Conservation (phyloP, 2,329 filamentous ascomycete species). For the Colletotrichum sublineola region DNA sequence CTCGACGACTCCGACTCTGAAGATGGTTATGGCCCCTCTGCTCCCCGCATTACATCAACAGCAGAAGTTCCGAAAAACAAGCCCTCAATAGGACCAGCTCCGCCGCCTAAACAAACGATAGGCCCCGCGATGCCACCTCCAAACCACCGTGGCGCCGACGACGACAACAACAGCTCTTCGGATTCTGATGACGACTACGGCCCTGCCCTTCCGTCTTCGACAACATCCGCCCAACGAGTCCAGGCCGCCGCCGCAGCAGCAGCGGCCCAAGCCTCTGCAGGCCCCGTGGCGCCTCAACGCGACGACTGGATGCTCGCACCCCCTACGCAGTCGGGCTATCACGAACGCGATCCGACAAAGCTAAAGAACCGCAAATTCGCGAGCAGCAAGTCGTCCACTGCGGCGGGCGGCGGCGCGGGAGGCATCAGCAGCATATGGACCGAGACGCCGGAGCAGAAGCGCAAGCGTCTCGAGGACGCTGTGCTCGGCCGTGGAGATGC, state of each 20-base stretch:
- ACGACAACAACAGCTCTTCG: slow-evolving; percentile 51
- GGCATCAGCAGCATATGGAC: slow-evolving; percentile 82
- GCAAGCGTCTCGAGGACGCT: slow-evolving; percentile 82
- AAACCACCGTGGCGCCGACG: slow-evolving; percentile 48
- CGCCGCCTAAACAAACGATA: slow-evolving; percentile 51
- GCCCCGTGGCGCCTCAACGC: slow-evolving; percentile 68
- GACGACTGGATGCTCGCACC: slow-evolving; percentile 89
- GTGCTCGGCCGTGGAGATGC: slow-evolving; percentile 77
- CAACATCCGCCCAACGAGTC: slow-evolving; percentile 43
- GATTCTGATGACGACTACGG: slow-evolving; percentile 69
- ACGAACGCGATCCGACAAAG: slow-evolving; percentile 84
- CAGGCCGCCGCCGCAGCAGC: slow-evolving; percentile 56
- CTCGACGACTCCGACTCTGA: slow-evolving; percentile 54
- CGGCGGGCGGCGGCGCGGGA: slow-evolving; percentile 46
- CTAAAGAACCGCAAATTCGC: slow-evolving; percentile 86
- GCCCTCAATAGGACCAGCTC: slow-evolving; percentile 47
- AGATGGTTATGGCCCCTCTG: slow-evolving; percentile 49
- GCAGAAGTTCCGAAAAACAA: slow-evolving; percentile 38
- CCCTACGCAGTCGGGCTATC: slow-evolving; percentile 67
- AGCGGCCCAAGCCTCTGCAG: slow-evolving; percentile 46
- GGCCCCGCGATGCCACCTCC: slow-evolving; percentile 61
- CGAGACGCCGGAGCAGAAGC: slow-evolving; percentile 90
- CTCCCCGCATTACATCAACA: slow-evolving; percentile 42
- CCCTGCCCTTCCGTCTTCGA: slow-evolving; percentile 67
- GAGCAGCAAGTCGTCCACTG: slow-evolving; percentile 61